These are phyloP conservation scores for Pyrus pyrifolia DNA, from an alignment of 306 rosid genomes.

Conservation along the genomic window DNA sequence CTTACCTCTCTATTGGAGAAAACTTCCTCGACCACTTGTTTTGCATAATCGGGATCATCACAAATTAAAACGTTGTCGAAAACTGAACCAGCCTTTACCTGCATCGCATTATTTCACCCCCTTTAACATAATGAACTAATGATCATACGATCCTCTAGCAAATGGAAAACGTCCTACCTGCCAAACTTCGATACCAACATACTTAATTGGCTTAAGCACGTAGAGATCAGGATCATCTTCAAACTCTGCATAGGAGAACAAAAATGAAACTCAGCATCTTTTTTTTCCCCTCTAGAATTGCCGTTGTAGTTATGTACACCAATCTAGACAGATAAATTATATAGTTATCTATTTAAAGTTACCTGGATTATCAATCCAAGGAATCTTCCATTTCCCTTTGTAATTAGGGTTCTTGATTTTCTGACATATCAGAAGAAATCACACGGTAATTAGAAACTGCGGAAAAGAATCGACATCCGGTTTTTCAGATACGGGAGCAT, in stretches of 20 bases:
- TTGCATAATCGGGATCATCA: constrained; percentile 87
- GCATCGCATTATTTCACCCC: constrained; percentile 8
- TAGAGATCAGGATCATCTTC: constrained; percentile 91
- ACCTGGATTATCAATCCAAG: constrained; percentile 97
- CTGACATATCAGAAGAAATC: constrained; percentile 33
- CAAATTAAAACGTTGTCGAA: constrained; percentile 86
- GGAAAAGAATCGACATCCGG: not conserved
- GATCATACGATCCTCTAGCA: not conserved
- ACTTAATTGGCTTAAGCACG: constrained; percentile 80
- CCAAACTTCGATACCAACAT: constrained; percentile 97
- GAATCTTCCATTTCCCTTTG: constrained; percentile 92
- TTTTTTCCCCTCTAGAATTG: constrained; percentile 19
- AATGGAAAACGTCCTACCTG: constrained; percentile 45
- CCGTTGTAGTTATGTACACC: not conserved
- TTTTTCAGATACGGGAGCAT: not conserved
- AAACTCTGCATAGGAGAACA: constrained; percentile 50
- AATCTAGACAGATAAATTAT: not conserved
- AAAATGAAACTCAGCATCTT: constrained; percentile 6
- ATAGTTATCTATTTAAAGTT: constrained; percentile 9
- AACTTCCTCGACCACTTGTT: constrained; percentile 65
- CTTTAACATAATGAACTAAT: not conserved
- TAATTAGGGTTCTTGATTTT: constrained; percentile 94
- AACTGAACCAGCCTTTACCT: constrained; percentile 97
- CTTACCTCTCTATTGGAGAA: constrained; percentile 69
- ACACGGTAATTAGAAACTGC: constrained; percentile 10